Conservation (phyloP, 495 filamentous ascomycete species). For the Xylaria flabelliformis region DNA sequence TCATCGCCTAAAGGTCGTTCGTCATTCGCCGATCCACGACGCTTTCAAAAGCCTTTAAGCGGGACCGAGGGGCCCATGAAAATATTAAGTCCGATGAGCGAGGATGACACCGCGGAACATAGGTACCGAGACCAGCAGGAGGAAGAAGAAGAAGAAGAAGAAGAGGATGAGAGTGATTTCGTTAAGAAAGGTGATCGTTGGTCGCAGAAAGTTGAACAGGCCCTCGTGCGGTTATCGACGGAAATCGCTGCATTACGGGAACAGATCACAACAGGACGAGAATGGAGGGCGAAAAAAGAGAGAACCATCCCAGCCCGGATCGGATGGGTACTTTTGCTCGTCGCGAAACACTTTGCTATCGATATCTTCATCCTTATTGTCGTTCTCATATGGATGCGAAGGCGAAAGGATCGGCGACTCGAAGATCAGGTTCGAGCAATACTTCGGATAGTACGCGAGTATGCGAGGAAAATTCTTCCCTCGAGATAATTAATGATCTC, state of each 20-base stretch:
- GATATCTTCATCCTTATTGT: constrained; percentile 73
- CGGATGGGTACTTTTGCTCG: constrained; percentile 71
- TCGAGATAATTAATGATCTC: constrained; percentile 49
- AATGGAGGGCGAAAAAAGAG: constrained; percentile 60
- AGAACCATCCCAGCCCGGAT: constrained; percentile 71
- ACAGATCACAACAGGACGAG: constrained; percentile 75
- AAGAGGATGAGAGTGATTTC: constrained; percentile 50
- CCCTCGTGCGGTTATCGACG: constrained; percentile 86
- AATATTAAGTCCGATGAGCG: constrained; percentile 80
- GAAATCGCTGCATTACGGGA: constrained; percentile 94
- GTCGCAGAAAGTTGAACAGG: constrained; percentile 83
- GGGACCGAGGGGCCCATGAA: constrained; percentile 64
- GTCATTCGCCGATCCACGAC: constrained; percentile 44
- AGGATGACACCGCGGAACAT: constrained; percentile 72
- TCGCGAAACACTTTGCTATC: constrained; percentile 74
- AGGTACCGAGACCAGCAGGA: constrained; percentile 46
- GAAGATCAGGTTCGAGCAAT: constrained; percentile 76
- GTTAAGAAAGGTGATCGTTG: constrained; percentile 64
- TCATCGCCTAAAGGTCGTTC: constrained; percentile 53
- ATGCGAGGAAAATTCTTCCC: constrained; percentile 61
- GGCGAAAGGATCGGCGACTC: constrained; percentile 74
- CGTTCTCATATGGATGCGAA: constrained; percentile 79
- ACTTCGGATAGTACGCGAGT: constrained; percentile 65
- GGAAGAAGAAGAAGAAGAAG: constrained; percentile 43
- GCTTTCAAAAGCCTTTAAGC: constrained; percentile 52